Base-by-base conservation (phyloP, 805 yeast species). In the Saccharomycopsis sp. region DNA sequence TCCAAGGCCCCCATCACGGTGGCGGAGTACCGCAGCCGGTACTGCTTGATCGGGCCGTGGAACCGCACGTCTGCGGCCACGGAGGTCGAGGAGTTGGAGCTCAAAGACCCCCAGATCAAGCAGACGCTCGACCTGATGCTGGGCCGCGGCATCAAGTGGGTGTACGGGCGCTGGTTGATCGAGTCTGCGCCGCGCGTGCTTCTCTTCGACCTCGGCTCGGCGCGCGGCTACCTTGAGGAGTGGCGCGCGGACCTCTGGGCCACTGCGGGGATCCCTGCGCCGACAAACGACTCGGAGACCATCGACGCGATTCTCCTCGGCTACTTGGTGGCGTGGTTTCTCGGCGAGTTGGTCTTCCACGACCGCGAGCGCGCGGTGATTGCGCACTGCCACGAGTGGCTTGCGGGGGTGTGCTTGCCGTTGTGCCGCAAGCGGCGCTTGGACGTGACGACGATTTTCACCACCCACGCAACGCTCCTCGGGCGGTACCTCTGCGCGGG, bases 401-500 rank as follows among this genome's bases (percentile, higher is more conserved):
- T 92, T 59, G 97, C 99, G 1, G 97, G 98, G 65, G 91, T 94
- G 51, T 97, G 96, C 0, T 75, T 94, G 60, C 97, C 99, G 0
- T 76, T 92, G 58, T 91, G 97, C 71, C 79, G 97, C 67, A 89
- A 89, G 71, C 83, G 98, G 67, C 81, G 90, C 66, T 85, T 92
- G 59, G 99, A 92, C 67, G 91, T 90, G 60, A 90, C 97, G 59
- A 91, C 99, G 24, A 87, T 92, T 62, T 92, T 92, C 78, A 92
- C 99, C 46, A 92, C 99, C 21, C 99, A 92, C 72, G 99, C 99
- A 2, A 92, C 99, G 9, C 76, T 92, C 62, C 79, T 94, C 63
- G 99, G 99, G 48, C 83, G 99, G 65, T 92, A 92, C 70, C 74
- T 92, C 62, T 92, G 98, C 77, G 98, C 98, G 4, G 98, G 98